Percentiles rank a stretch among this genome's conserved stretches.
These are phyloP conservation scores for Suhomyces vadensis DNA, from an alignment of 805 yeast genomes.

Conservation along the genomic window DNA sequence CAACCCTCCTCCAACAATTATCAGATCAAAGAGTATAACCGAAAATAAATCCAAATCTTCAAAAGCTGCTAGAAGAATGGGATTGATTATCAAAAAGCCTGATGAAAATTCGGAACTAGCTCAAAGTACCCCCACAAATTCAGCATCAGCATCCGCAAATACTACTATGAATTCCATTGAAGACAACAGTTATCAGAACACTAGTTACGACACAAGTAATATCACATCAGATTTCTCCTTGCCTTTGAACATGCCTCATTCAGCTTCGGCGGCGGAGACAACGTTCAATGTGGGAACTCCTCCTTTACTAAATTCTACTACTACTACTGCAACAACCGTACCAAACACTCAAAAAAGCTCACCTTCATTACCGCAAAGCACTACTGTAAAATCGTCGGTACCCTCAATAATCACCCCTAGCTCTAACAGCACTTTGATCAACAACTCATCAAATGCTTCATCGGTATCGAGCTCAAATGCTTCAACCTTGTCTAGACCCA, in stretches of 20 bases:
- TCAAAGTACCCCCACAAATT: background rate
- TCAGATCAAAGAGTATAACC: slow-evolving; percentile 32
- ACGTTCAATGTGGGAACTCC: slow-evolving; percentile 16
- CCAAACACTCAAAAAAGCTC: slow-evolving; percentile 12
- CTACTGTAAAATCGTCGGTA: slow-evolving; percentile 1
- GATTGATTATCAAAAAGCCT: slow-evolving; percentile 56
- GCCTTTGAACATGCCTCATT: slow-evolving; percentile 19
- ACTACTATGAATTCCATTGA: background rate
- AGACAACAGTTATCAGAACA: background rate
- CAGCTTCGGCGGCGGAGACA: slow-evolving; percentile 25
- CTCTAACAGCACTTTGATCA: background rate
- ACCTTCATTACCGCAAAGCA: slow-evolving; percentile 3
- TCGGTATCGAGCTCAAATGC: slow-evolving; percentile 5
- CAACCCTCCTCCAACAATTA: slow-evolving; percentile 18
- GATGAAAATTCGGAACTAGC: slow-evolving; percentile 5
- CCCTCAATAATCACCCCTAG: slow-evolving; percentile 3
- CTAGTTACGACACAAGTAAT: slow-evolving; percentile 2
- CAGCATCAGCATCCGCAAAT: background rate
- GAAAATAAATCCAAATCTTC: slow-evolving; percentile 48
- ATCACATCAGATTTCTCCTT: slow-evolving; percentile 4
- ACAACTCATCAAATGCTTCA: slow-evolving; percentile 4
- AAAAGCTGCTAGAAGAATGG: slow-evolving; percentile 76
- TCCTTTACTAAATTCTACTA: slow-evolving; percentile 11
- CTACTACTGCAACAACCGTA: slow-evolving; percentile 16
- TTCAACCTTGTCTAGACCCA: slow-evolving; percentile 13